Conservation (phyloP, 1,284 basidiomycete genomes). For the Tylopilus sp. region DNA sequence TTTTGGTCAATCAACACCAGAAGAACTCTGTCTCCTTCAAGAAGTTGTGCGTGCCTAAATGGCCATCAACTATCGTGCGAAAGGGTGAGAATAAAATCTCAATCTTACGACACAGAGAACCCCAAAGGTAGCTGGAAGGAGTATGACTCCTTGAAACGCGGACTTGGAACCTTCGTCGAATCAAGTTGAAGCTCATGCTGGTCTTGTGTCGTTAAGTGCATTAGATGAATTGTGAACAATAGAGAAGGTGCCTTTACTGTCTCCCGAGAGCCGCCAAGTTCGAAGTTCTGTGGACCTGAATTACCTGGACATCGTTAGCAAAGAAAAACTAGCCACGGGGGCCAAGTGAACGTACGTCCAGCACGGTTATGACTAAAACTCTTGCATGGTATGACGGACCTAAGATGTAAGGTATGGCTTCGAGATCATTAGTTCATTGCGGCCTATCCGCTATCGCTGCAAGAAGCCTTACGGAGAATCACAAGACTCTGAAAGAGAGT, state of each 20-base stretch:
- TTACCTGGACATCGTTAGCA: constrained; percentile 8
- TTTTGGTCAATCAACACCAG: constrained; percentile 50
- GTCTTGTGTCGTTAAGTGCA: constrained; percentile 56
- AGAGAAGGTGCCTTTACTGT: constrained; percentile 37
- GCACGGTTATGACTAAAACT: background rate
- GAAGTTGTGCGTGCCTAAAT: constrained; percentile 48
- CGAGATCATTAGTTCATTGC: background rate
- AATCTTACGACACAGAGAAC: constrained; percentile 49
- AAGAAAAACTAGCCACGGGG: background rate
- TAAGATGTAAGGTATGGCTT: constrained; percentile 33
- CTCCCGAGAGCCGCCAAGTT: constrained; percentile 32
- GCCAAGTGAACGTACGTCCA: constrained; percentile 11
- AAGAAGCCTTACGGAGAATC: constrained; percentile 30
- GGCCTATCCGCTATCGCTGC: background rate
- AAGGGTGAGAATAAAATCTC: background rate
- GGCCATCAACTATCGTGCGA: constrained; percentile 1
- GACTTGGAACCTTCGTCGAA: constrained; percentile 48
- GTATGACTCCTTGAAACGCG: constrained; percentile 41
- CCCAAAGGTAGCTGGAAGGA: constrained; percentile 50
- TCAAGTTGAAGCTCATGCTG: constrained; percentile 55
- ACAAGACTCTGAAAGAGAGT: constrained; percentile 29
- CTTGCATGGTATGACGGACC: constrained; percentile 7
- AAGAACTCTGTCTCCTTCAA: constrained; percentile 46
- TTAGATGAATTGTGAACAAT: constrained; percentile 48
- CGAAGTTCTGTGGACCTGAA: constrained; percentile 28